These are phyloP conservation scores for Fusarium nematophilum DNA, from an alignment of 2,329 filamentous ascomycete genomes.

Conservation along the genomic window DNA sequence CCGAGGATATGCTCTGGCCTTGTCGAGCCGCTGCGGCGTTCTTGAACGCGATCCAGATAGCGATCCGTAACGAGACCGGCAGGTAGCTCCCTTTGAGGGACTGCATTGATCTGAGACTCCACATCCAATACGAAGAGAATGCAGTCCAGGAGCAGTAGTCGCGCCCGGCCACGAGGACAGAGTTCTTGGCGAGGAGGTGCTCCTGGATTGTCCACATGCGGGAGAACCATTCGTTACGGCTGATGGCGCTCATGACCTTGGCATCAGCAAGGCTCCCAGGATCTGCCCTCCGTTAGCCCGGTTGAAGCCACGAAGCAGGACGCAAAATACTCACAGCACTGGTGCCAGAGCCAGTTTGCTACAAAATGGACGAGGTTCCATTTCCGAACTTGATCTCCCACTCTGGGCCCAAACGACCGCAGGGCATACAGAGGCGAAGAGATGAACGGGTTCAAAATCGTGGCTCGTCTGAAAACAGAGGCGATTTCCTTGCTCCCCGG, in stretches of 20 bases:
- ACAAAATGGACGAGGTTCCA: slow-evolving; percentile 25
- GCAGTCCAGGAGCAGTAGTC: slow-evolving; percentile 24
- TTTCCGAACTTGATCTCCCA: slow-evolving; percentile 29
- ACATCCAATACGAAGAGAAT: slow-evolving; percentile 31
- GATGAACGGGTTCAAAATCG: slow-evolving; percentile 50
- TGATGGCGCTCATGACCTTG: slow-evolving; percentile 20
- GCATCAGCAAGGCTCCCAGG: slow-evolving; percentile 15
- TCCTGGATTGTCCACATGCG: slow-evolving; percentile 38
- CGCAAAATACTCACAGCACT: slow-evolving; percentile 4
- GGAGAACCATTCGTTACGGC: slow-evolving; percentile 32
- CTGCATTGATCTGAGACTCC: slow-evolving; percentile 22
- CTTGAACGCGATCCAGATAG: slow-evolving; percentile 27
- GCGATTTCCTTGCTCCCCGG: slow-evolving; percentile 22
- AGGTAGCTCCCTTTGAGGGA: slow-evolving; percentile 12
- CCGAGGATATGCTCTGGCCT: slow-evolving; percentile 9
- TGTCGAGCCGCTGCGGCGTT: slow-evolving; percentile 13
- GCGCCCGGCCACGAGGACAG: slow-evolving; percentile 14
- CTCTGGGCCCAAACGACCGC: slow-evolving; percentile 20
- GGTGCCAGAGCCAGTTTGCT: slow-evolving; percentile 26
- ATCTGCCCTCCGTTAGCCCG: slow-evolving; percentile 3
- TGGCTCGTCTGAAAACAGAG: slow-evolving; percentile 15
- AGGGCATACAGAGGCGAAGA: slow-evolving; percentile 23
- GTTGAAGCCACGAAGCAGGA: too few relatives aligned
- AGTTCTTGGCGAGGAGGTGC: slow-evolving; percentile 23
- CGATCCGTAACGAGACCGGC: slow-evolving; percentile 21